These are phyloP conservation scores for Polyporus tsugae DNA, from an alignment of 1,284 basidiomycete species.

Conservation along the genomic window DNA sequence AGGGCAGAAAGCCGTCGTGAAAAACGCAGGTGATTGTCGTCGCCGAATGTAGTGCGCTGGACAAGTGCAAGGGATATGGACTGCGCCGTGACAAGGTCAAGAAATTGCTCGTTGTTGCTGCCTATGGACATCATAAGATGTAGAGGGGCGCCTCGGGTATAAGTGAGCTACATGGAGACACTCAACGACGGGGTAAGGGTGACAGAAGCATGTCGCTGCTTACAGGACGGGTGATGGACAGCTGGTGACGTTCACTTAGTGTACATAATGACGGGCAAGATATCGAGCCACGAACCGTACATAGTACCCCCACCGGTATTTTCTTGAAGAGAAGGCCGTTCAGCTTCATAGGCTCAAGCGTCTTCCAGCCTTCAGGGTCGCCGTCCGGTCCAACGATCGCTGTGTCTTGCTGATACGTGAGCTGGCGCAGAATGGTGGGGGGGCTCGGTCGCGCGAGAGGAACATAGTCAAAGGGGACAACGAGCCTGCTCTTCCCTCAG, in stretches of 20 bases:
- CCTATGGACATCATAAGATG: conserved; percentile 30
- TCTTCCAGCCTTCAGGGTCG: conserved; percentile 59
- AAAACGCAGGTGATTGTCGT: conserved; percentile 20
- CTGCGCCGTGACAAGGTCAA: conserved; percentile 33
- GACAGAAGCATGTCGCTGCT: conserved; percentile 9
- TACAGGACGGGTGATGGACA: conserved; percentile 37
- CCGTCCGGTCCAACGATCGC: conserved; percentile 52
- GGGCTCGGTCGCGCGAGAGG: conserved; percentile 50
- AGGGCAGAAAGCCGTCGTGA: conserved; percentile 21
- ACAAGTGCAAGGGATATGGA: conserved; percentile 28
- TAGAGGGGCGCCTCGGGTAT: conserved; percentile 35
- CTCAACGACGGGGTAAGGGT: background rate
- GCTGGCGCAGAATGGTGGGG: conserved; percentile 55
- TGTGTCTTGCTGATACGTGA: conserved; percentile 53
- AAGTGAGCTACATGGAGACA: conserved; percentile 29
- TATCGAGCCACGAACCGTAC: conserved; percentile 23
- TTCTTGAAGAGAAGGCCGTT: conserved; percentile 54
- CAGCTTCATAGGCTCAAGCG: conserved; percentile 45
- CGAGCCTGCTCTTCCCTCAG: conserved; percentile 26
- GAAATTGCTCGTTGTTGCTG: conserved; percentile 33
- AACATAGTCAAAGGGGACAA: conserved; percentile 48
- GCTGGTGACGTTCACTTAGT: conserved; percentile 17
- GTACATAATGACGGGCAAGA: background rate
- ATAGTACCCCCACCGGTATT: conserved; percentile 37
- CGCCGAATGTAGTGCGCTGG: conserved; percentile 30